Evolutionary conservation across 345 rosid species (phyloP).

Genomic region (Cochlearia excelsa): DNA sequence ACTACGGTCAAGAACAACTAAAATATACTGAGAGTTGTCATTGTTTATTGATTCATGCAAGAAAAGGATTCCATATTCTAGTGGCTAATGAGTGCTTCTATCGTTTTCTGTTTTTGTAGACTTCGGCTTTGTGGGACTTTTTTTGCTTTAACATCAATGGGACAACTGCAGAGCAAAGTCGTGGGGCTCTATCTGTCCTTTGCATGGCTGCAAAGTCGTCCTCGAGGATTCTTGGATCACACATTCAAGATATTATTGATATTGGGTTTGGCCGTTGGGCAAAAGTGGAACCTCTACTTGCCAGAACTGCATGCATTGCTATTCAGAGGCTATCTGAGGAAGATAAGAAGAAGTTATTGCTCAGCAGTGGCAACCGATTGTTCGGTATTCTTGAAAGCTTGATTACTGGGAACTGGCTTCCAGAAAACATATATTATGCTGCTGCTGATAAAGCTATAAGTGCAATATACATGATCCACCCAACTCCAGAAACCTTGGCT

Average conservation of each 20-base stretch:
- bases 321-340: constrained; percentile 82
- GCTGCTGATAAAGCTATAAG: constrained; percentile 92
- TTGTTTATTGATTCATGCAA: background rate
- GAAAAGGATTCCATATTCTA: constrained; percentile 8
- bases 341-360: constrained; percentile 71
- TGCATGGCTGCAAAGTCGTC: constrained; percentile 99
- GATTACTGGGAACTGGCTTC: constrained; percentile 79
- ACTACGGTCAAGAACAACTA: constrained; percentile 2
- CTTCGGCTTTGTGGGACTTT: constrained; percentile 91
- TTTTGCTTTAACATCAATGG: constrained; percentile 91
- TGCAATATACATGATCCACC: constrained; percentile 73
- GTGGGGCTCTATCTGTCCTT: constrained; percentile 85
- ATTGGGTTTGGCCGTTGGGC: constrained; percentile 99
- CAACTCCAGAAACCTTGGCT: constrained; percentile 84
- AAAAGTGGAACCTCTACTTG: constrained; percentile 88
- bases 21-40: constrained; percentile 6
- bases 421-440: constrained; percentile 81
- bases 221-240: constrained; percentile 68
- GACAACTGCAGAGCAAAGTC: constrained; percentile 85
- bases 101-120: constrained; percentile 46
- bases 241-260: constrained; percentile 91
- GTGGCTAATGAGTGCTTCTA: constrained; percentile 17
- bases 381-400: constrained; percentile 75
- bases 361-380: constrained; percentile 64
- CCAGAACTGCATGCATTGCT: constrained; percentile 86